Evolutionary conservation across 2,329 filamentous ascomycete species (phyloP).

Genomic region (Leptosphaerulina australis): DNA sequence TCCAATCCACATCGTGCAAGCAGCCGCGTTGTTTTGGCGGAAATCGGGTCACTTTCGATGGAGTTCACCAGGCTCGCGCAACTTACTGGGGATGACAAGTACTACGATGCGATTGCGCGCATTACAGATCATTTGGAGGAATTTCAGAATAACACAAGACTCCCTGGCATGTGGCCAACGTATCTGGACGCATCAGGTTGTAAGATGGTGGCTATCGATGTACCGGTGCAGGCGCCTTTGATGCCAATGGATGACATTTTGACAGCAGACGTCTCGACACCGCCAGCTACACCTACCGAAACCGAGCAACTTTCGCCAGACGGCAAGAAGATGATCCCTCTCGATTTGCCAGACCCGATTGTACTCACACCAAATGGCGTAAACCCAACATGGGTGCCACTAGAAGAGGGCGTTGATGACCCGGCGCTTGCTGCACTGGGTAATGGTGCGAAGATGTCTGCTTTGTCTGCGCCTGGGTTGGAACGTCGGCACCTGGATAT

Average conservation of each 20-base stretch:
- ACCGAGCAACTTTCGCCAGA: slow-evolving; percentile 34
- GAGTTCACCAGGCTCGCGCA: slow-evolving; percentile 57
- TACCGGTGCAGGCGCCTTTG: slow-evolving; percentile 33
- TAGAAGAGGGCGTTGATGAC: slow-evolving; percentile 7
- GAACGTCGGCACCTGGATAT: slow-evolving; percentile 35
- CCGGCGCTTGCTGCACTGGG: slow-evolving; percentile 18
- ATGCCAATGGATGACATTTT: slow-evolving; percentile 1
- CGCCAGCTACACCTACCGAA: slow-evolving; percentile 12
- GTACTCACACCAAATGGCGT: slow-evolving; percentile 29
- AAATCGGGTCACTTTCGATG: slow-evolving; percentile 56
- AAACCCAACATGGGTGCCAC: slow-evolving; percentile 23
- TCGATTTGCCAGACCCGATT: slow-evolving; percentile 39
- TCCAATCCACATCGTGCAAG: slow-evolving; percentile 50
- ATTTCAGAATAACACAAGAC: slow-evolving; percentile 53
- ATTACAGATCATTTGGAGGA: slow-evolving; percentile 53
- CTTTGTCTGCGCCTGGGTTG: slow-evolving; percentile 16
- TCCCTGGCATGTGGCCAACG: slow-evolving; percentile 58
- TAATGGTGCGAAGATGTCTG: slow-evolving; percentile 20
- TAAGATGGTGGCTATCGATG: slow-evolving; percentile 34
- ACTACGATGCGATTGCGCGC: slow-evolving; percentile 56
- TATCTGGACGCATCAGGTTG: slow-evolving; percentile 52
- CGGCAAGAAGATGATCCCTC: slow-evolving; percentile 43
- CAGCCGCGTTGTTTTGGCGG: slow-evolving; percentile 52
- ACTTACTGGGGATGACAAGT: slow-evolving; percentile 54
- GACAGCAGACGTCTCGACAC: not conserved